Evolutionary conservation across 139 green algal species (phyloP).

Genomic region (Micromonas pusilla): DNA sequence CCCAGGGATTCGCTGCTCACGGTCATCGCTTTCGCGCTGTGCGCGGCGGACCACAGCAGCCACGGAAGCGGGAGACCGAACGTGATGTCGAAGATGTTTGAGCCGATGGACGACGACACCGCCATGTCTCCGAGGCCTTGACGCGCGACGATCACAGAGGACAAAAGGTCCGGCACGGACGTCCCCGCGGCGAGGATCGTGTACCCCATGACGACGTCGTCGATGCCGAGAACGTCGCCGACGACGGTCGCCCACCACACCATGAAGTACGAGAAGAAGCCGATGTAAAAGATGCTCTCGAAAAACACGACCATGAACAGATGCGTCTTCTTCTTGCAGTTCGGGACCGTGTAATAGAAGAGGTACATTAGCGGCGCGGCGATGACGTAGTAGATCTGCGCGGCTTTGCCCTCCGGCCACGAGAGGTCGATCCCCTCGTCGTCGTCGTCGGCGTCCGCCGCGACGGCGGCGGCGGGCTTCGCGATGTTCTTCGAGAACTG

Average conservation of each 20-base stretch:
- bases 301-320: constrained; percentile 7
- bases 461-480: too few relatives aligned
- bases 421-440: not conserved
- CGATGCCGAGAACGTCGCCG: not conserved
- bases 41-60: constrained; percentile 9
- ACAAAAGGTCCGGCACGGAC: constrained; percentile 28
- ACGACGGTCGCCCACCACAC: constrained; percentile 17
- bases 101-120: constrained; percentile 24
- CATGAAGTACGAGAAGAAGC: constrained; percentile 27
- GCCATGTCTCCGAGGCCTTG: constrained; percentile 29
- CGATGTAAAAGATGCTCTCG: constrained; percentile 17
- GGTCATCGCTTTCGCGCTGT: not conserved
- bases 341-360: not conserved
- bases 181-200: constrained; percentile 26
- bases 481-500: too few relatives aligned
- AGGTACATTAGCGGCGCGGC: not conserved
- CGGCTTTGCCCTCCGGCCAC: not conserved
- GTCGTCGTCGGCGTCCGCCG: constrained; percentile 16
- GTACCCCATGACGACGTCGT: constrained; percentile 21
- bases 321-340: not conserved
- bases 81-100: constrained; percentile 30
- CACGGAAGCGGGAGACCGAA: constrained; percentile 27
- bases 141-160: constrained; percentile 11
- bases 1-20: not conserved
- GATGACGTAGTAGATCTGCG: constrained; percentile 3